phyloP scores from a whole-genome alignment of 768 basidiomycete species.

The Kwoniella dejecticola region DNA sequence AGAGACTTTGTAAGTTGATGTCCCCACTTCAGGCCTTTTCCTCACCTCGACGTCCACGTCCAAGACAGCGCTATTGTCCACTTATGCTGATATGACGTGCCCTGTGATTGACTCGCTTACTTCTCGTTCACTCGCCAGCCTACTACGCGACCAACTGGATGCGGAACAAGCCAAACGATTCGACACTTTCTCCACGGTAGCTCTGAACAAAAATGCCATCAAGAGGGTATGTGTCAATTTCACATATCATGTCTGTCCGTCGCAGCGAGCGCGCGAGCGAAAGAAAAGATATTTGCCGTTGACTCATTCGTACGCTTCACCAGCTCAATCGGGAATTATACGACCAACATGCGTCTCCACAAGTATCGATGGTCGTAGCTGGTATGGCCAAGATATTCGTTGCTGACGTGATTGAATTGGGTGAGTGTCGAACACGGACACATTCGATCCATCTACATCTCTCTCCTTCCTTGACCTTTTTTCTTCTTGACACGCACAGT shows the following conservation, averaged over 20 bases:
- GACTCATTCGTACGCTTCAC: no score
- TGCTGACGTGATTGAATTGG: slow-evolving; percentile 46
- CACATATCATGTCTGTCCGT: background rate
- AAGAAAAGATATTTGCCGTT: no score
- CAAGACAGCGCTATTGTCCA: no score
- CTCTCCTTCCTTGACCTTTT: no score
- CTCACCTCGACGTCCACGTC: no score
- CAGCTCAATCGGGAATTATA: slow-evolving; percentile 45
- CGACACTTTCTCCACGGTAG: slow-evolving; percentile 37
- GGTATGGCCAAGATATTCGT: slow-evolving; percentile 49
- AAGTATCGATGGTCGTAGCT: slow-evolving; percentile 29
- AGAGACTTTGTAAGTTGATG: slow-evolving; percentile 27
- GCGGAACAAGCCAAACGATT: slow-evolving; percentile 42
- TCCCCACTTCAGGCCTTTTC: no score
- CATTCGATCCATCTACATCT: background rate
- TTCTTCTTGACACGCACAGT: no score
- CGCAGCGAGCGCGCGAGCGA: background rate
- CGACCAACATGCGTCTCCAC: slow-evolving; percentile 34
- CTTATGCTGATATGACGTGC: no score
- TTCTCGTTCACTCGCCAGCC: slow-evolving; percentile 20
- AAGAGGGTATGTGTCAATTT: slow-evolving; percentile 31
- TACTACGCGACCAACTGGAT: slow-evolving; percentile 34
- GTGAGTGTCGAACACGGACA: no score
- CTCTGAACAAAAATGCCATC: slow-evolving; percentile 34
- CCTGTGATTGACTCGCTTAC: no score